Conservation (phyloP, 106 monocot species). For the Allium fistulosum region DNA sequence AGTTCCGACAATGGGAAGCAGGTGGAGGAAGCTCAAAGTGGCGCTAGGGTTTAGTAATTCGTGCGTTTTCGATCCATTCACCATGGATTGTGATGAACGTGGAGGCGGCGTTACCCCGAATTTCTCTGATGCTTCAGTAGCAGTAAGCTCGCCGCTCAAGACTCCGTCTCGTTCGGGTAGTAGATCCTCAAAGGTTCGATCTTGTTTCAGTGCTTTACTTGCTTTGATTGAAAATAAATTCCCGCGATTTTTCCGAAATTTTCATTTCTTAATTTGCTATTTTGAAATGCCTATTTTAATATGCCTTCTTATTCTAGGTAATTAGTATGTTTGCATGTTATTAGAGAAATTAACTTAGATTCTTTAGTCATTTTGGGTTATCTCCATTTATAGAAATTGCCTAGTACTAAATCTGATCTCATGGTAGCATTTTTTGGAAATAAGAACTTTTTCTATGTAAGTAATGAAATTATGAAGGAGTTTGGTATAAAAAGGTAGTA, state of each 20-base stretch:
- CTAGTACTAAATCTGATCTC: no score
- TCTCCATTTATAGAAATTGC: no score
- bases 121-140: constrained; percentile 10
- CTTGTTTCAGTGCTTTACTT: background rate
- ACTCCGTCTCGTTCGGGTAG: constrained; percentile 49
- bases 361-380: no score
- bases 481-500: background rate
- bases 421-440: no score
- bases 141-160: constrained; percentile 13
- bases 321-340: no score
- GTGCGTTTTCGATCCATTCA: constrained; percentile 42
- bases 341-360: no score
- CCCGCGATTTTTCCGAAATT: background rate
- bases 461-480: no score
- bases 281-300: background rate
- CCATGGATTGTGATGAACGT: constrained; percentile 25
- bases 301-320: no score
- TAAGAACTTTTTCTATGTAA: no score
- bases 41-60: constrained; percentile 51
- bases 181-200: constrained; percentile 59
- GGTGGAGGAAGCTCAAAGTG: constrained; percentile 59
- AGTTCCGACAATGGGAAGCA: constrained; percentile 32
- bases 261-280: background rate
- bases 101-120: background rate
- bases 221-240: no score